phyloP scores from a whole-genome alignment of 1,139 yeast species.

The Arxiozyma slooffiae region DNA sequence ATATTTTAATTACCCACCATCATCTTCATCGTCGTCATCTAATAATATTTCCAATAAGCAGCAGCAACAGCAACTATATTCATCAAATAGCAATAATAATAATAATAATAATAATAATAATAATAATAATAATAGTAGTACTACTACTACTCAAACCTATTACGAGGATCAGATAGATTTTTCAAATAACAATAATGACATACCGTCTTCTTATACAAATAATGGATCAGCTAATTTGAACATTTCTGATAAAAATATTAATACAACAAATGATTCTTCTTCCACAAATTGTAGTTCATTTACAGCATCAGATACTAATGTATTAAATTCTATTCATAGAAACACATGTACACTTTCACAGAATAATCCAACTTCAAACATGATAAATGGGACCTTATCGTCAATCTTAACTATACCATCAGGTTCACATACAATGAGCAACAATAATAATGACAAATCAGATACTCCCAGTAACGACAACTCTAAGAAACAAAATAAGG shows the following conservation, averaged over 20 bases:
- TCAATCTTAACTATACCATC: slow-evolving; percentile 14
- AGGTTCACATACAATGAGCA: slow-evolving; percentile 3
- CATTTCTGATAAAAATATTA: background rate
- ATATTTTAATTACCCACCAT: slow-evolving; percentile 25
- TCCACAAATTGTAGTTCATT: background rate
- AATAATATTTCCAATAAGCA: background rate
- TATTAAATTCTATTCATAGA: slow-evolving; percentile 3
- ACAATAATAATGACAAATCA: slow-evolving; percentile 22
- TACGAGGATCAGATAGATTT: background rate
- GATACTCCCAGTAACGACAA: background rate
- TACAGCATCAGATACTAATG: background rate
- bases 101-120: background rate
- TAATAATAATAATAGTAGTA: slow-evolving; percentile 1
- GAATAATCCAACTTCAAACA: background rate
- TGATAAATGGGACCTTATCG: slow-evolving; percentile 4
- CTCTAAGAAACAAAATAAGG: slow-evolving; percentile 12
- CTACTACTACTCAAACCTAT: background rate
- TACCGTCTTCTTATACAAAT: background rate
- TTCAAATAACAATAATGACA: background rate
- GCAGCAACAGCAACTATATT: slow-evolving; percentile 1
- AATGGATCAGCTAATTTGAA: background rate
- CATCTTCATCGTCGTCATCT: slow-evolving; percentile 7
- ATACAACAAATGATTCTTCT: background rate
- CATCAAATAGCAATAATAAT: background rate
- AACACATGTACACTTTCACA: background rate